Conservation (phyloP, 148 eudicot species). For the Amaranthus cruentus region DNA sequence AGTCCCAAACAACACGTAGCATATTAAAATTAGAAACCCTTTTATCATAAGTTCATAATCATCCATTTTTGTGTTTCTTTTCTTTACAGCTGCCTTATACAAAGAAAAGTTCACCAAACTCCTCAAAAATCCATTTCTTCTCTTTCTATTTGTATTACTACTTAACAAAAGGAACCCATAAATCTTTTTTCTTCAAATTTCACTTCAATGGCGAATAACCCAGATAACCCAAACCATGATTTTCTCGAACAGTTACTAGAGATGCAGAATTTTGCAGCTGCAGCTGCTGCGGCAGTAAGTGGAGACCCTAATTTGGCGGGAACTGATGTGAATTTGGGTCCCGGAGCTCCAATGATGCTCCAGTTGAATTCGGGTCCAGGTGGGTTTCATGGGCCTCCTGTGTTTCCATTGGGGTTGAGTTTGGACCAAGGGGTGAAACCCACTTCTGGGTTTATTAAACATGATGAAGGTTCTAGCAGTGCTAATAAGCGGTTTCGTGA, state of each 20-base stretch:
- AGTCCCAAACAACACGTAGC: constrained; percentile 11
- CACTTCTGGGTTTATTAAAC: constrained; percentile 34
- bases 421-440: constrained; percentile 38
- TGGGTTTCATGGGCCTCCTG: constrained; percentile 31
- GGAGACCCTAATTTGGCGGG: constrained; percentile 34
- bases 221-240: constrained; percentile 44
- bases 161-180: constrained; percentile 9
- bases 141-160: neutral
- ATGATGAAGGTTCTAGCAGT: constrained; percentile 35
- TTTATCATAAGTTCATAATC: neutral
- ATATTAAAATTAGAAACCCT: neutral
- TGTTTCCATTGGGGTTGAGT: constrained; percentile 57
- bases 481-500: constrained; percentile 45
- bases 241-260: constrained; percentile 54
- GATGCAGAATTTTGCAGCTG: constrained; percentile 35
- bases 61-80: neutral
- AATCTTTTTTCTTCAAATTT: neutral
- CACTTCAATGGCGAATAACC: constrained; percentile 38
- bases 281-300: constrained; percentile 21
- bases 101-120: constrained; percentile 1
- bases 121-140: constrained; percentile 13
- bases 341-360: constrained; percentile 40
- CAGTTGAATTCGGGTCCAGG: constrained; percentile 47
- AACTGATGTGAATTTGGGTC: constrained; percentile 16
- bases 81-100: constrained; percentile 14